These are phyloP conservation scores for Komagataella ulmi DNA, from an alignment of 805 yeast species.

Conservation along the genomic window DNA sequence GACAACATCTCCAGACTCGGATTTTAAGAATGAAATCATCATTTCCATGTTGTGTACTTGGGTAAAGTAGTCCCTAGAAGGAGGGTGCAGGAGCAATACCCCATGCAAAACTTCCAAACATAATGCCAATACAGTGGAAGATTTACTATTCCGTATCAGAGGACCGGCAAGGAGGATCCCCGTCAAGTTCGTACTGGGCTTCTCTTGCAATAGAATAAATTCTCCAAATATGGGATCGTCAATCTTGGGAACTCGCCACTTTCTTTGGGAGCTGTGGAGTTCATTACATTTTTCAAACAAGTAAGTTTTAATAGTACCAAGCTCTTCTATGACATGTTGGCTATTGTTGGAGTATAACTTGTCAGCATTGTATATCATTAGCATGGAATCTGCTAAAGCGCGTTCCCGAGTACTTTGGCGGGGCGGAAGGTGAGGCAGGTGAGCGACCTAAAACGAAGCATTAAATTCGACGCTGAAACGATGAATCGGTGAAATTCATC, in stretches of 20 bases:
- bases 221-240: constrained; percentile 18
- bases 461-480: background rate
- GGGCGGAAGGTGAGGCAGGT: background rate
- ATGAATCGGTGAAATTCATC: background rate
- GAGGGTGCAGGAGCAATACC: constrained; percentile 42
- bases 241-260: constrained; percentile 15
- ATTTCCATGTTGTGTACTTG: constrained; percentile 24
- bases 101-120: constrained; percentile 39
- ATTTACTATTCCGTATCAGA: constrained; percentile 5
- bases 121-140: constrained; percentile 9
- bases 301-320: background rate
- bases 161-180: constrained; percentile 18
- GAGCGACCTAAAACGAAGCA: background rate
- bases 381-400: background rate
- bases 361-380: background rate
- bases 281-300: background rate
- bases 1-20: constrained; percentile 13
- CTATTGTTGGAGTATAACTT: background rate
- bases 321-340: background rate
- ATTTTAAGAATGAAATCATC: constrained; percentile 14
- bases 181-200: constrained; percentile 36
- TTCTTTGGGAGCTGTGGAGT: constrained; percentile 1
- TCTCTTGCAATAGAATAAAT: constrained; percentile 35
- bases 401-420: background rate
- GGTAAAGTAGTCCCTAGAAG: constrained; percentile 35